Evolutionary conservation across 345 rosid genomes (phyloP), one percentile per base, ranked within the genome.

Genomic region (Corchorus olitorius): DNA sequence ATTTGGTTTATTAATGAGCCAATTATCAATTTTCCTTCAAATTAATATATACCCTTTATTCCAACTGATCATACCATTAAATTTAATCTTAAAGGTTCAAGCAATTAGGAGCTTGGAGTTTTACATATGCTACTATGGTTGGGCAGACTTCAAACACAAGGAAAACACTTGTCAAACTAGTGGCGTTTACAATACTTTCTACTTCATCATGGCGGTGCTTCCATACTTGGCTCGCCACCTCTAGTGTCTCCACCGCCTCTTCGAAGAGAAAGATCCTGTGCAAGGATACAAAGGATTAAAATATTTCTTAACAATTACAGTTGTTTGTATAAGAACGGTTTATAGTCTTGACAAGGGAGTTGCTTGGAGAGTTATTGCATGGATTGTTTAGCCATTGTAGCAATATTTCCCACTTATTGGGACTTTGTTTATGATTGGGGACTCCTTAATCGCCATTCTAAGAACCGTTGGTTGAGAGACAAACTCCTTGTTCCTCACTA

Each of bases 381-480:
- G 90, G 90, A 14, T 85, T 49, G 83, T 88, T 79, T 89, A 5
- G 83, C 70, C 5, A 54, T 77, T 76, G 89, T 93, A 41, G 85
- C 93, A 11, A 74, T 86, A 19, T 15, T 78, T 19, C n/a, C 82
- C 14, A 91, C 92, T 13, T 89, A 91, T 64, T 92, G 94, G 97
- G 97, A 89, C 76, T 78, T 92, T 65, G 89, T 90, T 27, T 50
- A 49, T 8, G 97, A 92, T 43, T 90, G 97, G 97, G 97, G 94
- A 41, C 87, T 92, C 64, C 89, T 92, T 27, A 87, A 86, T 33
- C 82, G 75, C 1, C 14, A 80, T 27, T 90, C 94, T 35, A 89
- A 77, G 80, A 84, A 88, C 76, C 62, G 22, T 17, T 89, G 83
- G 92, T 76, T 92, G 78, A 86, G 97, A 77, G 94, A 87, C 77